Evolutionary conservation across 1,284 basidiomycete genomes (phyloP).

Genomic region (Phellinidium pouzarii): DNA sequence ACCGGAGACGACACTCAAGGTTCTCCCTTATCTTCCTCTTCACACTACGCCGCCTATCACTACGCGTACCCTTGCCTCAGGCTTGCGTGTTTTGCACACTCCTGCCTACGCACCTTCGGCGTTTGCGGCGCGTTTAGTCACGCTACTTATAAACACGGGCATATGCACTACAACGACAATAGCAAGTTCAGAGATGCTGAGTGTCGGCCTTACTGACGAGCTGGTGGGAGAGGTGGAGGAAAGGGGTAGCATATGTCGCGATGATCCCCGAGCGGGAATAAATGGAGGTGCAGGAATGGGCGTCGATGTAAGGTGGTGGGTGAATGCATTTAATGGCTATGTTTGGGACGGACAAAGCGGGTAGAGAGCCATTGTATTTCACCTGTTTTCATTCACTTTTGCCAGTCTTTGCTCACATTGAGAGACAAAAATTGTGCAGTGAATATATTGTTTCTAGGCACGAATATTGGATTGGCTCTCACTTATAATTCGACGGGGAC

Average conservation of each 20-base stretch:
- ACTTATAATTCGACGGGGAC: not conserved
- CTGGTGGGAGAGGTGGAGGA: slow-evolving; percentile 69
- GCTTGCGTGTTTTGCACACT: slow-evolving; percentile 80
- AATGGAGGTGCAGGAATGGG: not conserved
- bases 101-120: slow-evolving; percentile 62
- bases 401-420: not conserved
- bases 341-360: slow-evolving; percentile 16
- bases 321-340: slow-evolving; percentile 16
- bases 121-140: slow-evolving; percentile 60
- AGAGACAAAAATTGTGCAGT: not conserved
- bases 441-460: not conserved
- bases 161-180: slow-evolving; percentile 57
- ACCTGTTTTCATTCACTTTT: not conserved
- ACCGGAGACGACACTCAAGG: slow-evolving; percentile 74
- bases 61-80: slow-evolving; percentile 60
- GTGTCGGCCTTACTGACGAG: slow-evolving; percentile 66
- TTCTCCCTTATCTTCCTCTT: slow-evolving; percentile 59
- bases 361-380: not conserved
- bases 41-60: slow-evolving; percentile 68
- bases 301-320: slow-evolving; percentile 17
- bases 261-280: slow-evolving; percentile 38
- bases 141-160: slow-evolving; percentile 42
- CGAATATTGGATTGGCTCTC: not conserved
- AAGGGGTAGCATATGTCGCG: slow-evolving; percentile 63
- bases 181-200: slow-evolving; percentile 59